Conservation (phyloP, 1,284 basidiomycete species). For the Malassezia caprae region DNA sequence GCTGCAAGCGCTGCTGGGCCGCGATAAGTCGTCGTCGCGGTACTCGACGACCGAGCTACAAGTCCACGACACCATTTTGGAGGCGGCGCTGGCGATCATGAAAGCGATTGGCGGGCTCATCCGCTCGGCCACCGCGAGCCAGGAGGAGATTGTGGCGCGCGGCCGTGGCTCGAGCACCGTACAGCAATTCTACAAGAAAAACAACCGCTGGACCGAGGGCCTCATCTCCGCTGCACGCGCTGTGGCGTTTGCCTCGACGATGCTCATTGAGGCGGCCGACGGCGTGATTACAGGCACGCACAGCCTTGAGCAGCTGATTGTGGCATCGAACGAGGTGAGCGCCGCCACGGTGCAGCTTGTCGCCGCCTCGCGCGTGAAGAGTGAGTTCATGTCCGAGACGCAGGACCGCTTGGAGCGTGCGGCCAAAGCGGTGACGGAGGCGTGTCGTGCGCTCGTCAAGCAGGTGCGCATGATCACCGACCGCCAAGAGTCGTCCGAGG, state of each 20-base stretch:
- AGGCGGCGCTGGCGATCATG: conserved; percentile 86
- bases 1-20: conserved; percentile 76
- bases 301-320: conserved; percentile 94
- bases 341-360: conserved; percentile 95
- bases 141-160: conserved; percentile 93
- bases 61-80: conserved; percentile 94
- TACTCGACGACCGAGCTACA: conserved; percentile 84
- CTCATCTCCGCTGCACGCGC: conserved; percentile 95
- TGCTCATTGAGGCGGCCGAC: conserved; percentile 94
- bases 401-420: conserved; percentile 92
- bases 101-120: conserved; percentile 89
- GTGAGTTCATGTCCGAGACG: conserved; percentile 94
- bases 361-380: conserved; percentile 94
- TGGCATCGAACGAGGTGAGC: conserved; percentile 95
- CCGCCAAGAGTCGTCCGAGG: conserved; percentile 63
- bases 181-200: conserved; percentile 98
- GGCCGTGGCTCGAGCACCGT: conserved; percentile 76
- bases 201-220: conserved; percentile 99
- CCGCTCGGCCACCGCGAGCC: conserved; percentile 87
- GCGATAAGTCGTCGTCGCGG: conserved; percentile 70
- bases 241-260: conserved; percentile 90
- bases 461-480: conserved; percentile 93
- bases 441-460: conserved; percentile 90
- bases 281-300: conserved; percentile 93
- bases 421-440: conserved; percentile 93